These are phyloP conservation scores for Amanita polypyramis DNA, from an alignment of 768 basidiomycete genomes.

Conservation along the genomic window DNA sequence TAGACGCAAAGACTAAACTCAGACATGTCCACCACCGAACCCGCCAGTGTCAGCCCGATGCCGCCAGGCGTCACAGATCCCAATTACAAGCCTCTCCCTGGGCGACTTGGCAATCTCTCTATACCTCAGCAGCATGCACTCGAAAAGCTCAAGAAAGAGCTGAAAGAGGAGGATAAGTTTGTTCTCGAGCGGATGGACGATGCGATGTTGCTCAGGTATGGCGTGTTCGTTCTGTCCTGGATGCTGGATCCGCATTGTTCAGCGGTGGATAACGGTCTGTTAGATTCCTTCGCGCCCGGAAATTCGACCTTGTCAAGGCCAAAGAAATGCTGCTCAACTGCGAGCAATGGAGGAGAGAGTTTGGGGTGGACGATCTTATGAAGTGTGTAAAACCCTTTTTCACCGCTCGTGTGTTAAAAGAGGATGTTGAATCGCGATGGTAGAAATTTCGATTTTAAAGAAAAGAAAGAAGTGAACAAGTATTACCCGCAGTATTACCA, in stretches of 20 bases:
- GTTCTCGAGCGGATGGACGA: constrained; percentile 62
- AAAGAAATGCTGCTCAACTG: constrained; percentile 76
- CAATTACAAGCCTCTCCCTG: constrained; percentile 55
- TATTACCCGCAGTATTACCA: constrained; percentile 97
- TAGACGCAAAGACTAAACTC: no score
- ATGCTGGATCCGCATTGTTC: no score
- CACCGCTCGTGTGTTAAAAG: constrained; percentile 2
- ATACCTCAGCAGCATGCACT: constrained; percentile 50
- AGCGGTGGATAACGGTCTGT: no score
- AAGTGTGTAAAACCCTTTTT: constrained; percentile 31
- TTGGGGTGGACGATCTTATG: constrained; percentile 67
- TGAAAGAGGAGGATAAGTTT: constrained; percentile 50
- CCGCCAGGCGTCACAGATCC: constrained; percentile 54
- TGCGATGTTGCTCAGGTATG: constrained; percentile 49
- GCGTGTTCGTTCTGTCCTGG: constrained; percentile 8
- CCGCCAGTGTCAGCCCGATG: constrained; percentile 43
- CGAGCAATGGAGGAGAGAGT: constrained; percentile 87
- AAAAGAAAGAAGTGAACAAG: constrained; percentile 75
- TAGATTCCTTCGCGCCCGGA: constrained; percentile 88
- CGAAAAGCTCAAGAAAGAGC: constrained; percentile 53
- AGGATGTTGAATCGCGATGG: not conserved
- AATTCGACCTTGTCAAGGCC: constrained; percentile 76
- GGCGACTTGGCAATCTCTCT: constrained; percentile 67
- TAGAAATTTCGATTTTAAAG: constrained; percentile 81
- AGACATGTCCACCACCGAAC: constrained; percentile 10